Base-by-base conservation (phyloP, 2,329 filamentous ascomycete species). In the Boeremia exigua region DNA sequence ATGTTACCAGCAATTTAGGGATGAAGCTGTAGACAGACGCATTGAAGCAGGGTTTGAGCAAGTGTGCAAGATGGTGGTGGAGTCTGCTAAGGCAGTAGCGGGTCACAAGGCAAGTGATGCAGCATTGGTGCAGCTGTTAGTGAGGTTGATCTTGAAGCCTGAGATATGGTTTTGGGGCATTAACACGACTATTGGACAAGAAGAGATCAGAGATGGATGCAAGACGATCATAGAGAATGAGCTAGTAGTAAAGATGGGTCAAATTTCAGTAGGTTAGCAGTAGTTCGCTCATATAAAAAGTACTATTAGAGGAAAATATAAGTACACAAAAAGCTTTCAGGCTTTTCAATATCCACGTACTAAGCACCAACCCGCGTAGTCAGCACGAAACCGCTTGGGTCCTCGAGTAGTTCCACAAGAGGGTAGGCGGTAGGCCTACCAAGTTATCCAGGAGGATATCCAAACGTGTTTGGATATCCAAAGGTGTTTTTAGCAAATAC, bases 141-240 rank as follows among this genome's bases (percentile, higher is more conserved):
- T 40, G n/a, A 10, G 27, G 23, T 40, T 40, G 11, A 40, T 40
- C 17, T 9, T 40, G 17, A 40, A 40, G 23, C 37, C 37, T 12
- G 17, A 19, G 17, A 40, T 27, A 27, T 40, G 17, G 37, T 44
- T 68, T 51, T 5, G 82, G 58, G 49, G 34, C 5, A 37, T 37
- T 37, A n/a, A n/a, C 12, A 28, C 10, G 14, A 27, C 4, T 4
- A 28, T 8, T 42, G 15, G 25, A 27, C 7, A 42, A 6, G 23
- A 27, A 42, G 38, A 42, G 2, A 42, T 27, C 12, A 14, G 8
- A 17, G 14, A 28, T 4, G 11, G 38, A 4, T 42, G 10, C 10
- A 29, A 28, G 19, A n/a, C 12, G 28, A 15, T 28, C 14, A 7
- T 42, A 15, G 5, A 37, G 14, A 19, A 27, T n/a, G 5, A 33